phyloP scores from a whole-genome alignment of 495 filamentous ascomycete species.

The Usnea hakonensis region DNA sequence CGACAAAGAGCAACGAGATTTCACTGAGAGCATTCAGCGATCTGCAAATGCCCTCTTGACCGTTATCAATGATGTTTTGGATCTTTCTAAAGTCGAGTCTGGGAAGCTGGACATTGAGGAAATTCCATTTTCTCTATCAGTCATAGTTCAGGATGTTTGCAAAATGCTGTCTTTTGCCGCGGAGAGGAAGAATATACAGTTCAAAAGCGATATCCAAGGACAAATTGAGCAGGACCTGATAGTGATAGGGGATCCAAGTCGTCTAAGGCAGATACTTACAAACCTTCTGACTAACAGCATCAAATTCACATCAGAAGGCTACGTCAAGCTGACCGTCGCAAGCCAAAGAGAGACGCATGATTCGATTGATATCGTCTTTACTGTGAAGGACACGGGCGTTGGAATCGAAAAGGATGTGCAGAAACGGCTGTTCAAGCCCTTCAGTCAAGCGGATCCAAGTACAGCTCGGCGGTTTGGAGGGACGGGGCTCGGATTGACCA shows the following conservation, averaged over 20 bases:
- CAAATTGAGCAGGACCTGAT: constrained; percentile 38
- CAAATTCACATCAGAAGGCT: constrained; percentile 74
- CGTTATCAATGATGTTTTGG: constrained; percentile 84
- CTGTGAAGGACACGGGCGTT: constrained; percentile 74
- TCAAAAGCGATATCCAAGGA: constrained; percentile 44
- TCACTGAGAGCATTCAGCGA: constrained; percentile 67
- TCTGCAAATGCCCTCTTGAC: constrained; percentile 76
- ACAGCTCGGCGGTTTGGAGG: constrained; percentile 70
- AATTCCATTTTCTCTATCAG: constrained; percentile 67
- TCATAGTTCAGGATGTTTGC: constrained; percentile 62
- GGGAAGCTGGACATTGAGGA: constrained; percentile 67
- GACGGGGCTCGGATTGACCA: constrained; percentile 73
- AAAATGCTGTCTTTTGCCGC: constrained; percentile 42
- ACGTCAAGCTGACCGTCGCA: constrained; percentile 42
- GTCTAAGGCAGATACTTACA: constrained; percentile 74
- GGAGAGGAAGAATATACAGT: constrained; percentile 50
- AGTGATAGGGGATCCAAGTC: constrained; percentile 60
- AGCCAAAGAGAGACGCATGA: constrained; percentile 31
- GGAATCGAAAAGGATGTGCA: constrained; percentile 71
- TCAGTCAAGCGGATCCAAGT: constrained; percentile 76
- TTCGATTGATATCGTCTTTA: constrained; percentile 43
- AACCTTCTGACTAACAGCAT: constrained; percentile 85
- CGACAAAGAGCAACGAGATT: constrained; percentile 61
- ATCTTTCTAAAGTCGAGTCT: constrained; percentile 81
- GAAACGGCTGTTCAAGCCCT: constrained; percentile 72